Percentiles rank a stretch among this genome's conserved stretches.
Evolutionary conservation across 2,329 filamentous ascomycete genomes (phyloP).

Genomic region (Phialophora macrospora): DNA sequence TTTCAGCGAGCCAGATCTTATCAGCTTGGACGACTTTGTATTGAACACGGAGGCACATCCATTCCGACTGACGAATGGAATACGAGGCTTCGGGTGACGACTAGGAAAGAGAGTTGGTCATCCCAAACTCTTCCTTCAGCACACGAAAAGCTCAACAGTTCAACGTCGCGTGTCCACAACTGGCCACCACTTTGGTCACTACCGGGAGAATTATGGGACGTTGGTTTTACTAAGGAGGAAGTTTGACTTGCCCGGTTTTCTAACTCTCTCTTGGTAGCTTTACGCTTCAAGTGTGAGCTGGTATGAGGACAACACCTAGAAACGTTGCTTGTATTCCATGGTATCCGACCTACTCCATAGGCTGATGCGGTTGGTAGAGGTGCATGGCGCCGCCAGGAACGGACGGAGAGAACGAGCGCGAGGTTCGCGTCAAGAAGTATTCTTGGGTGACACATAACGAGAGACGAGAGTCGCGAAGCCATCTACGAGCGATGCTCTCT

Average conservation of each 20-base stretch:
- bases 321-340: slow-evolving; percentile 22
- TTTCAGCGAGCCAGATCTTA: slow-evolving; percentile 50
- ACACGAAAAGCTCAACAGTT: slow-evolving; percentile 19
- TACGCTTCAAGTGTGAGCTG: neutral
- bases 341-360: slow-evolving; percentile 24
- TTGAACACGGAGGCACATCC: slow-evolving; percentile 53
- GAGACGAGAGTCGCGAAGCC: neutral
- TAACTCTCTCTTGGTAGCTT: neutral
- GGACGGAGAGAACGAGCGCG: slow-evolving; percentile 1
- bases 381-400: neutral
- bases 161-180: slow-evolving; percentile 14
- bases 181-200: slow-evolving; percentile 17
- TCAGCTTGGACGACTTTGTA: slow-evolving; percentile 54
- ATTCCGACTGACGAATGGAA: slow-evolving; percentile 33
- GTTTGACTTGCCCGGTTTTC: neutral
- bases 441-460: neutral
- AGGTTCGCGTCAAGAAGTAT: slow-evolving; percentile 33
- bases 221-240: neutral
- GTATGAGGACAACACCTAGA: neutral
- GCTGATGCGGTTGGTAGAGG: slow-evolving; percentile 15
- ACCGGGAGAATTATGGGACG: neutral
- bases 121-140: neutral
- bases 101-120: neutral
- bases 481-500: neutral
- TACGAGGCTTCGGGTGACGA: too few species aligned